Evolutionary conservation across 2,329 filamentous ascomycete species (phyloP), one percentile per base, ranked within the genome.

Genomic region (Aureobasidium mangrovei): DNA sequence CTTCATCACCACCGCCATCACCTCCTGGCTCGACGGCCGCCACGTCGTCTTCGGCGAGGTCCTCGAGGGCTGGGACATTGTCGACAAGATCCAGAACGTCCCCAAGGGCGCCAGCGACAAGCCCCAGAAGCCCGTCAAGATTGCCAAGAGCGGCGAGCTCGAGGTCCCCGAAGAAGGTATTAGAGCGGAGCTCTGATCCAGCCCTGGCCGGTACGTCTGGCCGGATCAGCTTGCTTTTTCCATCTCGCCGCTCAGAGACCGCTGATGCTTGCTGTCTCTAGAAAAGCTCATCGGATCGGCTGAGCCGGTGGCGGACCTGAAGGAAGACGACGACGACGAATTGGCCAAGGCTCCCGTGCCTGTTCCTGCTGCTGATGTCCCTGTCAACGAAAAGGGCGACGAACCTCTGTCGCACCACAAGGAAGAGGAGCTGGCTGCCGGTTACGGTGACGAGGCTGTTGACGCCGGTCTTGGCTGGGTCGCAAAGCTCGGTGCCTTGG

Each of bases 1-100:
- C 78, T 93, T 93, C 79, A 91, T 93, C 70, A 93, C 88, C 66
- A 91, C 87, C 62, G 84, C 83, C 66, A 69, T 88, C 65, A 91
- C 88, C 65, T 79, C 79, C 58, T 91, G 88, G 86, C 83, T 93
- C 66, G 85, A 93, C 70, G 86, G 86, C 69, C 79, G 78, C 64
- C 88, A 93, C 75, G 88, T 93, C 65, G 88, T 93, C 67, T 93
- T 93, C 69, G 88, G 88, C 68, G 88, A 94, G 74, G 85, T 94
- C 61, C 78, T 93, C 62, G 88, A 93, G 76, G 88, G 88, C 69
- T 88, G 86, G 73, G 86, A 91, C 4, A 70, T 93, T 59, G 80
- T 93, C 61, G 82, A 86, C 67, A 82, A 83, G 77, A 89, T 93
- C 64, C 84, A 93, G 77, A 81, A 84, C 64, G 77, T 78, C 61